Evolutionary conservation across 768 basidiomycete species (phyloP).

Genomic region (Hebeloma cylindrosporum): DNA sequence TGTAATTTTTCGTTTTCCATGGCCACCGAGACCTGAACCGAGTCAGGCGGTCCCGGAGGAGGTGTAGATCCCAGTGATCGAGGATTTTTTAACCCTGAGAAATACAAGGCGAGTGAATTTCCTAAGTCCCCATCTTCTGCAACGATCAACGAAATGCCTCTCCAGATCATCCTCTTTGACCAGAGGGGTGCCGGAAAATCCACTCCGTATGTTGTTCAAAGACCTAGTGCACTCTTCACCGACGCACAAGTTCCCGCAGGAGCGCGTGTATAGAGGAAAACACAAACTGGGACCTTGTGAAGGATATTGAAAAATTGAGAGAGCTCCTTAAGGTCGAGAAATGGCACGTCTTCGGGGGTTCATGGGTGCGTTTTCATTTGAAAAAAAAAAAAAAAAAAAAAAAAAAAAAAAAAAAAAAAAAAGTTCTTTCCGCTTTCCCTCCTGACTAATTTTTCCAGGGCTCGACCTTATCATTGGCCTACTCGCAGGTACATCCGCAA

Average conservation of each 20-base stretch:
- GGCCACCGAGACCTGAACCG: background rate
- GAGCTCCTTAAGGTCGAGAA: slow-evolving; percentile 74
- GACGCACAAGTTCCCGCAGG: slow-evolving; percentile 34
- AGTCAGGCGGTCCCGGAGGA: slow-evolving; percentile 76
- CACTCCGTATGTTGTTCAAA: slow-evolving; percentile 57
- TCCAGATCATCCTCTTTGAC: slow-evolving; percentile 82
- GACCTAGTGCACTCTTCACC: background rate
- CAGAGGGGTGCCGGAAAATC: slow-evolving; percentile 90
- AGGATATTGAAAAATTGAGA: slow-evolving; percentile 83
- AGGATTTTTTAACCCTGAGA: slow-evolving; percentile 78
- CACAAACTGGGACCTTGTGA: slow-evolving; percentile 93
- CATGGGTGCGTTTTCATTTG: slow-evolving; percentile 57
- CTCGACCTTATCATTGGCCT: slow-evolving; percentile 82
- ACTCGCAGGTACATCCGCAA: slow-evolving; percentile 63
- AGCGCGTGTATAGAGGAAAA: slow-evolving; percentile 79
- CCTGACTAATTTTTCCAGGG: slow-evolving; percentile 46
- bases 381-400: too few species aligned
- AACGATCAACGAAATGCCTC: background rate
- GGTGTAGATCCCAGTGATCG: slow-evolving; percentile 69
- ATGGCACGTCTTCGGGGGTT: slow-evolving; percentile 96
- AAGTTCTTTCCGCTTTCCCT: too few species aligned
- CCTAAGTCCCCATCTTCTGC: background rate
- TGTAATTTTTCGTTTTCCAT: slow-evolving; percentile 1
- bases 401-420: too few species aligned
- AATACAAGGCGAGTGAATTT: slow-evolving; percentile 63